Percentiles rank a stretch among this genome's conserved stretches.
Conservation (phyloP, 2,329 filamentous ascomycete genomes). For the Lasiodiplodia theobromae region DNA sequence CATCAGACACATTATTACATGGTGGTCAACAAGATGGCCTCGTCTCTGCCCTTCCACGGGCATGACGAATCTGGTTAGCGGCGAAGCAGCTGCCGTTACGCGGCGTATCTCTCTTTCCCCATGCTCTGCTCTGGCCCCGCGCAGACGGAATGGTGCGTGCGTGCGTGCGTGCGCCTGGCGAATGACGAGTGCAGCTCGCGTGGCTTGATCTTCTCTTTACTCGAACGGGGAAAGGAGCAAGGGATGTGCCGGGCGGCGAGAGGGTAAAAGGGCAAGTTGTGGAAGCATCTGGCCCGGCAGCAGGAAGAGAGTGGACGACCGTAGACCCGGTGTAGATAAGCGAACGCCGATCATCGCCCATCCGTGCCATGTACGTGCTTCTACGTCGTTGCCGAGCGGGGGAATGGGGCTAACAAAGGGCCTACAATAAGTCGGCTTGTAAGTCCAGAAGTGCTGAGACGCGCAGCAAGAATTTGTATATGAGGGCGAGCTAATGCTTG, state of each 20-base stretch:
- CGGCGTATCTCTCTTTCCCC: neutral
- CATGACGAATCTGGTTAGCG: neutral
- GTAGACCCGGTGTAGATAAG: constrained; percentile 14
- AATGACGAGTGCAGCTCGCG: constrained; percentile 9
- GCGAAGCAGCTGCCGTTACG: constrained; percentile 3
- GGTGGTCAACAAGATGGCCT: too few species aligned
- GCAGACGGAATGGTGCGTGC: neutral
- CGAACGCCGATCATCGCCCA: constrained; percentile 10
- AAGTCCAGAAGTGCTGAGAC: constrained; percentile 15
- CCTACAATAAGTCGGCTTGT: neutral
- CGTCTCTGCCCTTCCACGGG: neutral
- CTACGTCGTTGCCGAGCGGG: neutral
- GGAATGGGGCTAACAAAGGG: neutral
- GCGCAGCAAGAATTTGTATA: constrained; percentile 1
- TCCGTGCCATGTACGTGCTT: constrained; percentile 4
- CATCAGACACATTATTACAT: neutral
- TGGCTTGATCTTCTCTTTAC: neutral
- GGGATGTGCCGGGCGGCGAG: constrained; percentile 3
- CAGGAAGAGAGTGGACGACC: constrained; percentile 4
- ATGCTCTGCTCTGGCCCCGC: neutral
- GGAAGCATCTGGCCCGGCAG: constrained; percentile 5
- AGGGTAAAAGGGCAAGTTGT: neutral
- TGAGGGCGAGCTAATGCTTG: neutral
- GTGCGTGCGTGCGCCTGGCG: neutral
- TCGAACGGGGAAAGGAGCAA: neutral